Conservation (phyloP, 2,329 filamentous ascomycete genomes). For the Botrytis fabae region DNA sequence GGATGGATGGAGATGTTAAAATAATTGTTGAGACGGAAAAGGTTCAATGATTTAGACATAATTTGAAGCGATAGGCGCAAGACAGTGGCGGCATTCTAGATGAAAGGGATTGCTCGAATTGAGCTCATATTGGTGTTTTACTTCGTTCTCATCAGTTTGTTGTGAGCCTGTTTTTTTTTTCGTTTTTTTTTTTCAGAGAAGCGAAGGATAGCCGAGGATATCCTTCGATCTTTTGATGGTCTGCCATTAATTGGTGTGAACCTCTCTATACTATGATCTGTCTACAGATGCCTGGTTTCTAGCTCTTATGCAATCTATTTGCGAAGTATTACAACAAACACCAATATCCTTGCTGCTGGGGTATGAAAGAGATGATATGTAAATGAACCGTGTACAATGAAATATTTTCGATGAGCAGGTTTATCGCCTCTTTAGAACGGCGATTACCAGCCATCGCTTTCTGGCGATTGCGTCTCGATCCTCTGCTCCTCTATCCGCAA, state of each 20-base stretch:
- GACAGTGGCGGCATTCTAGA: background rate
- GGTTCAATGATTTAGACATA: background rate
- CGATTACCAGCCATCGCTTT: conserved; percentile 71
- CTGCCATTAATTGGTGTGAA: conserved; percentile 7
- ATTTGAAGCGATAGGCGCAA: background rate
- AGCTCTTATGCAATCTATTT: background rate
- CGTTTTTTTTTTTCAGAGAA: background rate
- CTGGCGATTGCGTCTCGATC: conserved; percentile 59
- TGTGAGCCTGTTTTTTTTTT: background rate
- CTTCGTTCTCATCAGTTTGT: background rate
- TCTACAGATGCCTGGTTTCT: background rate
- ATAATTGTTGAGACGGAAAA: conserved; percentile 33
- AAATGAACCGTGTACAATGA: background rate
- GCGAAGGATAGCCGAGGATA: background rate
- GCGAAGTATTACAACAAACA: background rate
- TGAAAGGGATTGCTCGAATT: background rate
- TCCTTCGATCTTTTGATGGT: conserved; percentile 13
- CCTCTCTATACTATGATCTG: conserved; percentile 6
- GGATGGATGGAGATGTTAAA: conserved; percentile 40
- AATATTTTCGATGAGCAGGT: background rate
- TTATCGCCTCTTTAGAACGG: conserved; percentile 46
- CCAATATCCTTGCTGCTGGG: background rate
- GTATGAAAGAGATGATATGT: background rate
- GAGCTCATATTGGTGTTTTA: background rate
- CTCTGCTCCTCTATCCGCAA: conserved; percentile 59